Evolutionary conservation across 140 eudicot species (phyloP), one percentile per base, ranked within the genome.

Genomic region (Senecio squalidus): DNA sequence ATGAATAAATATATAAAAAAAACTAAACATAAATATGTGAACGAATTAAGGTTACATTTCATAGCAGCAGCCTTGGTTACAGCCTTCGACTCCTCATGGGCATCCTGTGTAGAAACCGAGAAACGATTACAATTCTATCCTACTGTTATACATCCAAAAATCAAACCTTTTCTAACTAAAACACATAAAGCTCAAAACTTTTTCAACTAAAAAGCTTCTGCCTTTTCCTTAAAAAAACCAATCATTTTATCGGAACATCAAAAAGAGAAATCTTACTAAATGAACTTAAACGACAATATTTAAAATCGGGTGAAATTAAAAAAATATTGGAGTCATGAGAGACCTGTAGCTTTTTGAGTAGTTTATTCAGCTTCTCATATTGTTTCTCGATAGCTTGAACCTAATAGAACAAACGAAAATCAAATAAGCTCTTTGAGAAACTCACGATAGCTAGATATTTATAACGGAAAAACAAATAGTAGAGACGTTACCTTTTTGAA

Each of bases 11-110:
- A n/a, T n/a, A n/a, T n/a, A 16, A 28, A 29, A 53, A 4, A 4
- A 15, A 30, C 23, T 2, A 2, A 40, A 29, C 14, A 13, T 18
- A 20, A 65, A 68, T 25, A 70, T 70, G 9, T 25, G 25, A 49
- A 31, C 68, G 30, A 47, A 33, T 14, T 16, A 49, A 25, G 41
- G 15, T 46, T 73, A 93, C 99, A 77, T 93, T 93, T 93, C 96
- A 88, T 93, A 52, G 95, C 76, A 66, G 90, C 83, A 65, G 95
- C 99, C 78, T 88, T 93, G 29, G 99, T 88, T 49, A 88, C 85
- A 50, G 90, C 80, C 64, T 76, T 93, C 4, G 99, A 93, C 58
- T 93, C 96, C 69, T 93, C 96, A 50, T 93, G 96, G 30, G 99
- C 95, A 82, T 80, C 92, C 94, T 92, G 80, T 65, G 70, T 57